Conservation (phyloP, 129 eudicot genomes). For the Flaveria bidentis region DNA sequence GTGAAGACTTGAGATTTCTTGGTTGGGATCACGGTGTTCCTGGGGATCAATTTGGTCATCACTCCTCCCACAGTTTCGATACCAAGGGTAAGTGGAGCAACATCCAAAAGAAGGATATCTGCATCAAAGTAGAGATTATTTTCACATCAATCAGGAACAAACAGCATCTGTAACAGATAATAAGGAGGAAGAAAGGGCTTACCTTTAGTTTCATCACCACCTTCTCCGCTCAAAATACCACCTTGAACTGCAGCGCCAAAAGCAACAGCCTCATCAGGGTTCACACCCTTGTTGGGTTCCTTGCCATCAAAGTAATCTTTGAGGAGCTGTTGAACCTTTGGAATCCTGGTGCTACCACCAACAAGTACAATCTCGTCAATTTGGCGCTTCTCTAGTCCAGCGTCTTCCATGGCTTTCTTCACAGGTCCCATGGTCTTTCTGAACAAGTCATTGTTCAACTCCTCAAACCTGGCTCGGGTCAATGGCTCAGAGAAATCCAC, state of each 20-base stretch:
- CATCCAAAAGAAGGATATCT: slow-evolving; percentile 77
- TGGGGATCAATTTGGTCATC: slow-evolving; percentile 81
- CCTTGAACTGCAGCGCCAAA: slow-evolving; percentile 82
- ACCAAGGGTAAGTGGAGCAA: slow-evolving; percentile 69
- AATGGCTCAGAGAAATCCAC: slow-evolving; percentile 73
- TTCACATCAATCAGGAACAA: neutral
- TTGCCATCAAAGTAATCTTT: slow-evolving; percentile 67
- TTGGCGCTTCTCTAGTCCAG: slow-evolving; percentile 55
- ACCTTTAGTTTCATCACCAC: slow-evolving; percentile 84
- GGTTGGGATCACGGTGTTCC: slow-evolving; percentile 72
- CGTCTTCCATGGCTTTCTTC: slow-evolving; percentile 75
- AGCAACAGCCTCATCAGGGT: slow-evolving; percentile 78
- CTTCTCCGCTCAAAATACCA: slow-evolving; percentile 71
- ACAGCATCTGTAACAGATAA: neutral
- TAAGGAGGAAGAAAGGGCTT: neutral
- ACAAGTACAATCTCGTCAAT: slow-evolving; percentile 77
- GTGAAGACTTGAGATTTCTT: slow-evolving; percentile 81
- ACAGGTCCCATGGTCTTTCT: slow-evolving; percentile 83
- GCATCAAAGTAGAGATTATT: neutral
- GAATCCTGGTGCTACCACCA: slow-evolving; percentile 80
- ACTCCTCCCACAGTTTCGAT: slow-evolving; percentile 76
- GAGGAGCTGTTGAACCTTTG: slow-evolving; percentile 74
- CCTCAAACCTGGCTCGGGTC: slow-evolving; percentile 76
- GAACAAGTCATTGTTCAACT: slow-evolving; percentile 67
- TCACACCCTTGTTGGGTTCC: slow-evolving; percentile 72